Conservation (phyloP, 768 basidiomycete genomes). For the Lyophyllum decastes region DNA sequence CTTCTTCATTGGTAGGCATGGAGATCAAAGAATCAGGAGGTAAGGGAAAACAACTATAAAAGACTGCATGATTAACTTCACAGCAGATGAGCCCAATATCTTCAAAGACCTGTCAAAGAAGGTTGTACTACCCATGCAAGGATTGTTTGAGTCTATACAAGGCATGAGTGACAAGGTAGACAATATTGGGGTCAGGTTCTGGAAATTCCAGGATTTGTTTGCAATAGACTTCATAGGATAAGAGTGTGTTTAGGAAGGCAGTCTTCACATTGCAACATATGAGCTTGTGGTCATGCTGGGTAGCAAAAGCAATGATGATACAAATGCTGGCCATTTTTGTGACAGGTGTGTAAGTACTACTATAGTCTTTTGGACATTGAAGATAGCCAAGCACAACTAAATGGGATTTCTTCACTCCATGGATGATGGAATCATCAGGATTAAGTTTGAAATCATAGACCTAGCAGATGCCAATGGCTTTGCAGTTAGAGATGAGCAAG, state of each 20-base stretch:
- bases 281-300: constrained; percentile 19
- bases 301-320: constrained; percentile 24
- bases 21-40: constrained; percentile 18
- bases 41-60: not conserved
- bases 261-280: constrained; percentile 28
- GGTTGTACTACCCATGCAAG: not conserved
- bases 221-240: constrained; percentile 19
- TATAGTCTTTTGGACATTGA: constrained; percentile 33
- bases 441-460: constrained; percentile 39
- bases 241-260: constrained; percentile 23
- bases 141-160: not conserved
- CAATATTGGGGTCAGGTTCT: constrained; percentile 5
- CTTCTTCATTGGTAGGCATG: constrained; percentile 15
- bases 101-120: constrained; percentile 6
- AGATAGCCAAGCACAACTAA: not conserved
- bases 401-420: constrained; percentile 27
- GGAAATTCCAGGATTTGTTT: constrained; percentile 22
- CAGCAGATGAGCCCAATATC: constrained; percentile 17
- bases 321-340: constrained; percentile 20
- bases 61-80: constrained; percentile 22
- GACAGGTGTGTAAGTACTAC: constrained; percentile 18
- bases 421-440: constrained; percentile 29
- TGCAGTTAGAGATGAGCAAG: not conserved
- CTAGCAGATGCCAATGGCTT: constrained; percentile 23
- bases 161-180: constrained; percentile 15